A percentile compares a stretch with the other conserved stretches of the same genome.
phyloP scores from a whole-genome alignment of 257 asterid species.

The Penstemon eatonii region DNA sequence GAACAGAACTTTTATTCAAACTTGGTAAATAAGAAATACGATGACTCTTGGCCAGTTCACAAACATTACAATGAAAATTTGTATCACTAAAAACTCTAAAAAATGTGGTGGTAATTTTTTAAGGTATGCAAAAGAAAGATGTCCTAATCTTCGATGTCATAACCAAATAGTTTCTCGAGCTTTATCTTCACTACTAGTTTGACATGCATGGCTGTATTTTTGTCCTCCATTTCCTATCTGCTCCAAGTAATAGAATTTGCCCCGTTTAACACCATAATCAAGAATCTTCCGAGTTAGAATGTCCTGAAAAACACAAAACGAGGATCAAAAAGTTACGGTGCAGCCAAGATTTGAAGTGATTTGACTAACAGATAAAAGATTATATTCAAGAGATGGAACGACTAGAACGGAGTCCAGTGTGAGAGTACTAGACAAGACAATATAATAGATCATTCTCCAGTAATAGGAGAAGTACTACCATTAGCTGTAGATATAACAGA shows the following conservation, averaged over 20 bases:
- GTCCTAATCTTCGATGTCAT: too few species aligned
- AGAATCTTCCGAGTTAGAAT: slow-evolving; percentile 18
- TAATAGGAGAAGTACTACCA: too few species aligned
- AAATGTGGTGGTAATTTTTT: too few species aligned
- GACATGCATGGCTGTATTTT: neutral
- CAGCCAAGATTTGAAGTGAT: slow-evolving; percentile 6
- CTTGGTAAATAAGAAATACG: too few species aligned
- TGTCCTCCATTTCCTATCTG: neutral
- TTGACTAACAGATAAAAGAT: slow-evolving; percentile 13
- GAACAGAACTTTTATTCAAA: too few species aligned
- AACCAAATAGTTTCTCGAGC: neutral
- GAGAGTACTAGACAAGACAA: neutral
- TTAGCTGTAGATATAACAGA: too few species aligned
- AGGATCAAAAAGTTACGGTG: slow-evolving; percentile 23
- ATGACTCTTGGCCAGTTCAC: too few species aligned
- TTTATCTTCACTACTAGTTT: neutral
- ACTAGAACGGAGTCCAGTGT: neutral
- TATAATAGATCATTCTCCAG: too few species aligned
- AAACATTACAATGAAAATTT: too few species aligned
- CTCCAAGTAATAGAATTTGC: slow-evolving; percentile 14
- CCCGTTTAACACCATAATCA: slow-evolving; percentile 28
- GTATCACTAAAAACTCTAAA: too few species aligned
- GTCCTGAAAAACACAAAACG: slow-evolving; percentile 27
- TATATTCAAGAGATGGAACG: slow-evolving; percentile 22
- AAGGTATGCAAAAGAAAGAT: too few species aligned